Evolutionary conservation across 1,284 basidiomycete genomes (phyloP).

Genomic region (Fomitopsis palustris): DNA sequence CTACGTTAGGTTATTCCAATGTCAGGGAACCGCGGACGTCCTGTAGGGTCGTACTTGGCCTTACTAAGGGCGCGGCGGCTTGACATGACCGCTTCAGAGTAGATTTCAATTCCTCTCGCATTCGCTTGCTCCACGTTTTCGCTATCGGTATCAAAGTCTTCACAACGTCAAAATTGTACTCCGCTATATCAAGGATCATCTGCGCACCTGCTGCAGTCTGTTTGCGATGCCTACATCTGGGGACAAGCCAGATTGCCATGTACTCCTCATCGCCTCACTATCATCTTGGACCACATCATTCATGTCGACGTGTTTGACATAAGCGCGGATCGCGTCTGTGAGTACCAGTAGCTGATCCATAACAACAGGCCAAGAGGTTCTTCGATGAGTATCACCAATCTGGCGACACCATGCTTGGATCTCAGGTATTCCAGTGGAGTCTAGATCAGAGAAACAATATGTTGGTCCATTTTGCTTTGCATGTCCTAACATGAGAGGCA

Average conservation of each 20-base stretch:
- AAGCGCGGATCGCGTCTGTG: slow-evolving; percentile 4
- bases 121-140: not conserved
- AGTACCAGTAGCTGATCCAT: slow-evolving; percentile 42
- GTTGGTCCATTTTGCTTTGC: slow-evolving; percentile 54
- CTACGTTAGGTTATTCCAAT: slow-evolving; percentile 21
- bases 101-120: not conserved
- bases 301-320: not conserved
- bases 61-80: not conserved
- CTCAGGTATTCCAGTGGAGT: slow-evolving; percentile 49
- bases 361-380: slow-evolving; percentile 43
- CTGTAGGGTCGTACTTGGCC: not conserved
- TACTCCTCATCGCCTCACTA: slow-evolving; percentile 38
- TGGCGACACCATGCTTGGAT: slow-evolving; percentile 53
- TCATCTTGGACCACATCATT: slow-evolving; percentile 44
- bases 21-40: not conserved
- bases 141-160: not conserved
- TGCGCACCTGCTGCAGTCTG: slow-evolving; percentile 9
- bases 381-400: slow-evolving; percentile 46
- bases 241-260: slow-evolving; percentile 41
- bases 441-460: slow-evolving; percentile 44
- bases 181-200: no score
- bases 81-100: not conserved
- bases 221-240: slow-evolving; percentile 15
- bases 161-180: not conserved
- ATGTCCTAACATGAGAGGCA: slow-evolving; percentile 31